phyloP scores from a whole-genome alignment of 129 eudicot genomes.

The Tagetes erecta region DNA sequence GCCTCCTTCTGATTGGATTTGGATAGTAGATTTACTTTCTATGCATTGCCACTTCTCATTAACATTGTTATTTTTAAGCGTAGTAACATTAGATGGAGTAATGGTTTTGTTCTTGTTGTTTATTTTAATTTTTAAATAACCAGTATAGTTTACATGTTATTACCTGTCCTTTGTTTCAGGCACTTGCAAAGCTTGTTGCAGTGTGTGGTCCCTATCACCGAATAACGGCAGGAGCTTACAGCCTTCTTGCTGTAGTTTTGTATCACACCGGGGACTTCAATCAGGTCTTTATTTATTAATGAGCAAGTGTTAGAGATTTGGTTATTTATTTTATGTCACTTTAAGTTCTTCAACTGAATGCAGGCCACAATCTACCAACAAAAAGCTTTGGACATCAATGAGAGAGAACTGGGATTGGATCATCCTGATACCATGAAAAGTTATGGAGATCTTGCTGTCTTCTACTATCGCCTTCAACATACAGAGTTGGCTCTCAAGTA shows the following conservation, averaged over 20 bases:
- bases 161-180: slow-evolving; percentile 50
- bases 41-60: background rate
- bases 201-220: slow-evolving; percentile 99
- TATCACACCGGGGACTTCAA: slow-evolving; percentile 99
- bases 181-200: slow-evolving; percentile 98
- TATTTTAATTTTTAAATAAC: background rate
- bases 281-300: slow-evolving; percentile 58
- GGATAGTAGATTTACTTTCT: background rate
- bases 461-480: slow-evolving; percentile 97
- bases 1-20: background rate
- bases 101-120: background rate
- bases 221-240: slow-evolving; percentile 99
- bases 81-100: background rate
- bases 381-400: slow-evolving; percentile 98
- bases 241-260: slow-evolving; percentile 98
- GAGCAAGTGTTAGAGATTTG: slow-evolving; percentile 5
- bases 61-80: slow-evolving; percentile 7
- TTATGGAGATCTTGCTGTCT: slow-evolving; percentile 99
- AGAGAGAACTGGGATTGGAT: slow-evolving; percentile 97
- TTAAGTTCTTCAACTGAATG: slow-evolving; percentile 9
- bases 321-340: slow-evolving; percentile 9
- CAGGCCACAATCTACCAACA: slow-evolving; percentile 99
- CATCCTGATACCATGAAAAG: slow-evolving; percentile 99
- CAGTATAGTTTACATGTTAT: slow-evolving; percentile 22
- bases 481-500: slow-evolving; percentile 99